phyloP scores from a whole-genome alignment of 2,329 filamentous ascomycete species.

The Fusarium poae region DNA sequence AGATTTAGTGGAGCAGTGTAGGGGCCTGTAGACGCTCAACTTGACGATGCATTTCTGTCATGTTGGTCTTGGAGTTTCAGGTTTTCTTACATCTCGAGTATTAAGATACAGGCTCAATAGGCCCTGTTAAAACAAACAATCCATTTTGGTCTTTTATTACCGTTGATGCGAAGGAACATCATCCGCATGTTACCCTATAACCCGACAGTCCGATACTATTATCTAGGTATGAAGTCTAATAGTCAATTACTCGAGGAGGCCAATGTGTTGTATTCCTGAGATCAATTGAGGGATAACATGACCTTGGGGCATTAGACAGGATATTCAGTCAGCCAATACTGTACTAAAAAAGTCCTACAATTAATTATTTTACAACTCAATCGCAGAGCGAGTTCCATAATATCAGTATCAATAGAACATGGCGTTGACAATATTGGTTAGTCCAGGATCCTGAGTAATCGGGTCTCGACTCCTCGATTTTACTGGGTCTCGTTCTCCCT shows the following conservation, averaged over 20 bases:
- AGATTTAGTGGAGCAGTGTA: background rate
- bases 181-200: background rate
- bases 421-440: background rate
- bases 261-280: background rate
- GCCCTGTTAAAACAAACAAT: constrained; percentile 7
- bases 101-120: constrained; percentile 9
- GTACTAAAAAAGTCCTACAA: background rate
- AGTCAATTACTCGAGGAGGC: background rate
- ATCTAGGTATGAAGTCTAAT: no score
- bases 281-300: background rate
- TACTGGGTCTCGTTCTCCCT: background rate
- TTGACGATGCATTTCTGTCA: background rate
- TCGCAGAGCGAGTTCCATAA: background rate
- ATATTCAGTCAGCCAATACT: background rate
- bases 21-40: fast-evolving
- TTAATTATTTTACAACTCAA: background rate
- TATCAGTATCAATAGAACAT: background rate
- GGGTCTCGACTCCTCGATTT: constrained; percentile 4
- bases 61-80: background rate
- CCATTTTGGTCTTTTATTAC: background rate
- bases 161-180: background rate
- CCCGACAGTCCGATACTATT: no score
- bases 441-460: background rate
- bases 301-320: background rate
- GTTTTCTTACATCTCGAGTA: constrained; percentile 5